phyloP scores from a whole-genome alignment of 2,329 filamentous ascomycete genomes.

The Exophiala calicioides region DNA sequence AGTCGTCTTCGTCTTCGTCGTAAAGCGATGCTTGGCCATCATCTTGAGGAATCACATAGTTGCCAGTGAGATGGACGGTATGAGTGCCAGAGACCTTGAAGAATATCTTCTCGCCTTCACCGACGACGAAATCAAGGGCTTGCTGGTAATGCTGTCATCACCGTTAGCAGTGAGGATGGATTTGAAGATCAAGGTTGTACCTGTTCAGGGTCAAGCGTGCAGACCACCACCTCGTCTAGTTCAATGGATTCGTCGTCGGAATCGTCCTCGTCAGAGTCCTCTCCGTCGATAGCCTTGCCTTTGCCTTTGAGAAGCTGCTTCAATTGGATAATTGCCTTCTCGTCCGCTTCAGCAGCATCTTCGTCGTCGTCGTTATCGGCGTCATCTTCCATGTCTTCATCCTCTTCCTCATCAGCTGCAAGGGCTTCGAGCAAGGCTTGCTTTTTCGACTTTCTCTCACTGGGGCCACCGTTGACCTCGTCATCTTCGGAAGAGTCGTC shows the following conservation, averaged over 20 bases:
- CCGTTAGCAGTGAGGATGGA: conserved; percentile 2
- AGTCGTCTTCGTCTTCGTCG: conserved; percentile 59
- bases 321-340: conserved; percentile 49
- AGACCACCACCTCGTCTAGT: conserved; percentile 76
- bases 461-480: conserved; percentile 61
- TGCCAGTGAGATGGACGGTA: conserved; percentile 88
- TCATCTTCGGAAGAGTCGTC: conserved; percentile 58
- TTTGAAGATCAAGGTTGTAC: conserved; percentile 55
- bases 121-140: conserved; percentile 86
- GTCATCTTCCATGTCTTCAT: conserved; percentile 69
- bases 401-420: conserved; percentile 67
- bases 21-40: conserved; percentile 43
- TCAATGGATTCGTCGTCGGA: conserved; percentile 60
- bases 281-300: conserved; percentile 68
- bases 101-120: conserved; percentile 84
- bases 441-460: conserved; percentile 85
- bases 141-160: conserved; percentile 86
- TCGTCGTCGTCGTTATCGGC: conserved; percentile 76
- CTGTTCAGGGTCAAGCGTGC: conserved; percentile 90
- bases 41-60: conserved; percentile 79
- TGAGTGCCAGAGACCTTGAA: conserved; percentile 90
- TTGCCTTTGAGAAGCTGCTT: conserved; percentile 65
- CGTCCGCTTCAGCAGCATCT: conserved; percentile 57
- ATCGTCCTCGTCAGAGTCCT: conserved; percentile 55
- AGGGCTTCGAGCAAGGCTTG: conserved; percentile 77